Evolutionary conservation across 2,329 filamentous ascomycete species (phyloP), one percentile per base, ranked within the genome.

Genomic region (Exophiala sp.): DNA sequence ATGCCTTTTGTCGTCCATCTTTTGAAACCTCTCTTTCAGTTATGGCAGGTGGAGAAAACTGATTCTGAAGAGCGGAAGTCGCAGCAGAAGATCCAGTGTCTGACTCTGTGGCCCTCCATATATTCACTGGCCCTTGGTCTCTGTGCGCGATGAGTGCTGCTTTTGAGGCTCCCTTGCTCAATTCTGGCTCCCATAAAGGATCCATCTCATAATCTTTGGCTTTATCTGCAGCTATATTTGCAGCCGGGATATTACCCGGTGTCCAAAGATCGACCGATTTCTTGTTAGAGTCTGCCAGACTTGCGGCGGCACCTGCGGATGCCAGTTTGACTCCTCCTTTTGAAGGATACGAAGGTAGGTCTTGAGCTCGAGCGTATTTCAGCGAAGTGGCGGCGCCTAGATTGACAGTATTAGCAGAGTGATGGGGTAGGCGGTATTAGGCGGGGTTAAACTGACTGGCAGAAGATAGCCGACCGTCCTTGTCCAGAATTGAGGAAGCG

Each of bases 311-410:
- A 60, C 86, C 82, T 56, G 88, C 89, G 52, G 88, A 89, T 47
- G 77, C 73, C 43, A 75, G 71, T 52, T 73, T 73, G 45, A 76
- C 68, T 21, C 70, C 71, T 35, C 88, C 86, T 53, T 78, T 69
- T 8, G 86, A 84, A 10, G 89, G 88, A 64, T 80, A 92, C 65
- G 86, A 88, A 35, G 89, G 89, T 18, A 94, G 79, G 63, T 88
- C 84, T 65, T 83, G 78, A 40, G 87, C 82, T 64, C 82, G 80
- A 55, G 88, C 88, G 75, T 90, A 88, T 69, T 84, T 87, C 55
- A 91, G 74, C 49, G 80, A 83, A 46, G 79, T 71, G 16, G 81
- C 81, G 49, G 81, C 81, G 61, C 81, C 81, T 84, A 8, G 4
- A 29, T 29, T 29, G 58, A n/a, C 14, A 38, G 18, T 51, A 42